Evolutionary conservation across 1,139 yeast species (phyloP).

Genomic region (Citeromyces hawaiiensis): DNA sequence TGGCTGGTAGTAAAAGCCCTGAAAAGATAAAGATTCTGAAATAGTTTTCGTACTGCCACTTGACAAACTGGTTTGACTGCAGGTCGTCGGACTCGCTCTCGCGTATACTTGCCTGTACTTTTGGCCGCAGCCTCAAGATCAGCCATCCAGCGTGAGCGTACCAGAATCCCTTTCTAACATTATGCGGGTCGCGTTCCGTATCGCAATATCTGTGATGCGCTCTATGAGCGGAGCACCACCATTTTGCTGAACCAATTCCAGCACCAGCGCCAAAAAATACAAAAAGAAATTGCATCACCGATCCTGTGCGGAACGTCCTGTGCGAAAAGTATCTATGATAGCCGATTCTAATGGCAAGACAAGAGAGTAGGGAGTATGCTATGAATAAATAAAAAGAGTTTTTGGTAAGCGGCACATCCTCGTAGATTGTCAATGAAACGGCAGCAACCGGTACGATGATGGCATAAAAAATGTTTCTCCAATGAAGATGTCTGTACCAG

Average conservation of each 20-base stretch:
- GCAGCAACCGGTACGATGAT: conserved; percentile 17
- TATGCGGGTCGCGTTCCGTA: conserved; percentile 57
- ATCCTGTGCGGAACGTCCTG: conserved; percentile 29
- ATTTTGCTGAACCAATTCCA: conserved; percentile 47
- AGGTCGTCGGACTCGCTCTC: conserved; percentile 20
- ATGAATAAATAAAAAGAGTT: conserved; percentile 20
- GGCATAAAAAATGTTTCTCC: conserved; percentile 16
- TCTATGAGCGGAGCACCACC: conserved; percentile 56
- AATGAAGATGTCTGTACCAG: conserved; percentile 21
- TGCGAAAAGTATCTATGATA: conserved; percentile 62
- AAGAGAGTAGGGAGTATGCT: conserved; percentile 25
- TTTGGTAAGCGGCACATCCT: conserved; percentile 10
- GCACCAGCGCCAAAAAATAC: conserved; percentile 44
- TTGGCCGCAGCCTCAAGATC: conserved; percentile 35
- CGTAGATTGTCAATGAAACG: conserved; percentile 7
- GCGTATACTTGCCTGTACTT: conserved; percentile 19
- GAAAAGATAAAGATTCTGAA: conserved; percentile 27
- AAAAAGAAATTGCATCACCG: conserved; percentile 25
- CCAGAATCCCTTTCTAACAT: conserved; percentile 39
- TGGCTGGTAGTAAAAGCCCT: conserved; percentile 34
- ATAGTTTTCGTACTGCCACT: conserved; percentile 48
- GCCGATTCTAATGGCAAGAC: conserved; percentile 34
- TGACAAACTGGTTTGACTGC: conserved; percentile 24
- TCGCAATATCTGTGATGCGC: conserved; percentile 64
- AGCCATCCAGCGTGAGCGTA: conserved; percentile 62